Evolutionary conservation across 2,329 filamentous ascomycete species (phyloP).

Genomic region (Paraconiothyrium brasiliense): DNA sequence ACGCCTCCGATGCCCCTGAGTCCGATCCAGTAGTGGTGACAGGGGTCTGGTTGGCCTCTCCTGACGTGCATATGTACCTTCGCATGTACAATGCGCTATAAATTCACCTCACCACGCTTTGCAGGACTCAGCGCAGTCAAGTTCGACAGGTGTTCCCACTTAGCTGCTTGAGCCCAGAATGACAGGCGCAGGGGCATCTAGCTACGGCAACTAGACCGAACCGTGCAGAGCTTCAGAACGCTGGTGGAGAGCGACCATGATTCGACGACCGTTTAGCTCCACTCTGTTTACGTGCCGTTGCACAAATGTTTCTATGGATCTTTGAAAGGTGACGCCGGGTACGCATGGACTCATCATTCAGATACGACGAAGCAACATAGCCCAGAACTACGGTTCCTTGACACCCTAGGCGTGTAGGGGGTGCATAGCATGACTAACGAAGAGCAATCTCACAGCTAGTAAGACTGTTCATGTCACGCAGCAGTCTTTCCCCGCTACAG

Average conservation of each 20-base stretch:
- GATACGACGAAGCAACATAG: not conserved
- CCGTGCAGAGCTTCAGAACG: not conserved
- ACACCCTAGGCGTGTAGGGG: not conserved
- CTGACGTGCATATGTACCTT: slow-evolving; percentile 7
- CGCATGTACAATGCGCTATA: not conserved
- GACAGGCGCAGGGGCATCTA: slow-evolving; percentile 4
- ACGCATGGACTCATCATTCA: not conserved
- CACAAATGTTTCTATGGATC: not conserved
- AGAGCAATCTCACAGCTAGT: not conserved
- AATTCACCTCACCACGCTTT: not conserved
- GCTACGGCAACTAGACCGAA: slow-evolving; percentile 7
- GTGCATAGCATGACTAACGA: not conserved
- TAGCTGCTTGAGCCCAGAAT: not conserved
- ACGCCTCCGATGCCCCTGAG: slow-evolving; percentile 10
- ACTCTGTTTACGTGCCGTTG: not conserved
- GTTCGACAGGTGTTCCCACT: not conserved
- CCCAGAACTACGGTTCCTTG: not conserved
- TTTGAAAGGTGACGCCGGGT: not conserved
- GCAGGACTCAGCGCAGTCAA: not conserved
- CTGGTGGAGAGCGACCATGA: slow-evolving; percentile 1
- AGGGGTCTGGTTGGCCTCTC: not conserved
- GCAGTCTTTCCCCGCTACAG: not conserved
- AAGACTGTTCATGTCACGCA: not conserved
- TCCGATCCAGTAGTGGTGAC: not conserved
- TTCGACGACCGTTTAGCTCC: slow-evolving; percentile 1